Base-by-base conservation (phyloP, 2,329 filamentous ascomycete species). In the Aspergillus quadricinctus region DNA sequence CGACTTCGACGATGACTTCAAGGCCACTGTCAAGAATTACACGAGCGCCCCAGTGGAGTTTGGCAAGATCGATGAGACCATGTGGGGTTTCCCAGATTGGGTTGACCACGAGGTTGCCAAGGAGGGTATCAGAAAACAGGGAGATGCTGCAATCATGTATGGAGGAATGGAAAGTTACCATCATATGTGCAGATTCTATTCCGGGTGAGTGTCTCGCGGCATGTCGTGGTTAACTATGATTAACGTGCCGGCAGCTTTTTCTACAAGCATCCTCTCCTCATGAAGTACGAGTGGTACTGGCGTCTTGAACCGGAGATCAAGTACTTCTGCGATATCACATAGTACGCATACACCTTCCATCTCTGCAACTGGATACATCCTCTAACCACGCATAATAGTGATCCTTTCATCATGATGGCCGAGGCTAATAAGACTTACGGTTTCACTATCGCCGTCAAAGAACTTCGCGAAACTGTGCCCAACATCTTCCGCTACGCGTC, bases 271-370 rank as follows among this genome's bases (percentile, higher is more conserved):
- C 89, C 92, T 62, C 84, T 97, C 35, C 83, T 99, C 48, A 84
- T 89, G 71, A 97, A 97, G 76, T 99, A 97, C 77, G 92, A 97
- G 72, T 99, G 94, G 94, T 99, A 99, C 80, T 99, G 94, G 94
- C 91, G 94, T 61, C 81, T 99, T 66, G 94, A 99, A 81, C 94
- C 94, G 63, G 94, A 99, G 77, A 97, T 99, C 84, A 97, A 93
- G 79, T 99, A 97, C 79, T 99, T 99, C 79, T 99, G 94, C 76
- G 94, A 99, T 72, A 97, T 99, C 65, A 99, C 94, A 63, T 99
- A 99, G 90, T 93, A 85, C 60, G 85, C 28, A 28, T 72, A 46
- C 68, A 64, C 19, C n/a, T 25, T 11, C 29, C 11, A 35, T 25
- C 11, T 48, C 14, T 21, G 48, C 2, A 29, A 6, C 46, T 37